phyloP scores from a whole-genome alignment of 768 basidiomycete genomes.

The Tricholoma terreum region DNA sequence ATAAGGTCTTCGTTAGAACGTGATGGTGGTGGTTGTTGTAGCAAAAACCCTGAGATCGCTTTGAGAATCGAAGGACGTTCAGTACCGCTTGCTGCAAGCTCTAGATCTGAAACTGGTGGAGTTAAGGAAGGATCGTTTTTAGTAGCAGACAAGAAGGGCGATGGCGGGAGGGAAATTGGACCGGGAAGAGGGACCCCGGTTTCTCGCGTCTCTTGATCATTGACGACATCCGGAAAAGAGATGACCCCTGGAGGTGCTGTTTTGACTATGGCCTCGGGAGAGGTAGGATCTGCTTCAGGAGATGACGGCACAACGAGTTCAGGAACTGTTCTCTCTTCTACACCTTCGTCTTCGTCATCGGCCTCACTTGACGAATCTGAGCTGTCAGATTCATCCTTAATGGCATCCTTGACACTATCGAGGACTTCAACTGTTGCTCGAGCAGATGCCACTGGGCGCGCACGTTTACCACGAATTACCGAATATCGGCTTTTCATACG shows the following conservation, averaged over 20 bases:
- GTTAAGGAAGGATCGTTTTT: constrained; percentile 38
- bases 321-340: constrained; percentile 33
- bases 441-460: constrained; percentile 87
- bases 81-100: constrained; percentile 44
- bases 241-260: constrained; percentile 21
- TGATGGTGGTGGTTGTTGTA: constrained; percentile 46
- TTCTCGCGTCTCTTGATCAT: constrained; percentile 12
- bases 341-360: constrained; percentile 52
- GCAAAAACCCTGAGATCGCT: constrained; percentile 82
- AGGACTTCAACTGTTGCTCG: constrained; percentile 86
- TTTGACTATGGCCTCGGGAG: constrained; percentile 22
- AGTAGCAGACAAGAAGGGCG: constrained; percentile 48
- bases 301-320: constrained; percentile 24
- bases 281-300: constrained; percentile 22
- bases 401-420: constrained; percentile 87
- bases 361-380: constrained; percentile 63
- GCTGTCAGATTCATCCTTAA: constrained; percentile 76
- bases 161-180: constrained; percentile 48
- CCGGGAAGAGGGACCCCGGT: constrained; percentile 22
- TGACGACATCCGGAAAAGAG: constrained; percentile 11
- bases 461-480: constrained; percentile 82
- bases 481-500: constrained; percentile 75
- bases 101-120: constrained; percentile 51
- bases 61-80: constrained; percentile 78
- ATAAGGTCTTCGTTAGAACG: constrained; percentile 70